Evolutionary conservation across 1,139 yeast species (phyloP), one percentile per base, ranked within the genome.

Genomic region (Kurtzmaniella quercitrusa): DNA sequence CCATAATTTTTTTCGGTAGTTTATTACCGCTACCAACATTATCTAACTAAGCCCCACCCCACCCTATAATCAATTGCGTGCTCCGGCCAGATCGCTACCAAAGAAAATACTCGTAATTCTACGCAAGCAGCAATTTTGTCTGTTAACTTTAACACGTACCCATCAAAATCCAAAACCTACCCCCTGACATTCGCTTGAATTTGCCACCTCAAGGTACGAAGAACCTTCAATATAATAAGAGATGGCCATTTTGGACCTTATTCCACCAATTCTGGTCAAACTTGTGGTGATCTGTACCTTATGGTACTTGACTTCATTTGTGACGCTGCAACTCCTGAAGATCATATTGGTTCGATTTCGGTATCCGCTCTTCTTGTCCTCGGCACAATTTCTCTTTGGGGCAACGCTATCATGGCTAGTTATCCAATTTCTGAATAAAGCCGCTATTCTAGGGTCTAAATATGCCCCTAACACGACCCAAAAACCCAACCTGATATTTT

Each of bases 311-410:
- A 61, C 71, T 17, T 73, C 78, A 33, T 68, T 79, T 9, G 48
- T 71, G 6, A 75, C 80, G 2, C 67, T 80, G 3, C 80, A 75
- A 49, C 55, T 71, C 40, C 74, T 78, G 19, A 75, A 73, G 45
- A 41, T 59, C 16, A 71, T 74, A 5, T 57, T 76, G 38, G 56
- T 61, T n/a, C 60, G 61, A 42, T 71, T 74, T 49, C 63, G 66
- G 4, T 74, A 65, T 51, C 80, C 81, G n/a, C 55, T 76, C 7
- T 73, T 75, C 47, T 60, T 76, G 30, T 71, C 78, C n/a, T 78
- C 71, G 53, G 68, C 66, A 48, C 80, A 76, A 49, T 76, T 72
- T 43, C 46, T 69, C 8, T 63, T 66, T 18, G 73, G 75, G 7
- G 62, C 72, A 5, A 19, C 62, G 1, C 50, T 71, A 19, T 65